Conservation (phyloP, 257 asterid species). For the Oldenlandia corymbosa region DNA sequence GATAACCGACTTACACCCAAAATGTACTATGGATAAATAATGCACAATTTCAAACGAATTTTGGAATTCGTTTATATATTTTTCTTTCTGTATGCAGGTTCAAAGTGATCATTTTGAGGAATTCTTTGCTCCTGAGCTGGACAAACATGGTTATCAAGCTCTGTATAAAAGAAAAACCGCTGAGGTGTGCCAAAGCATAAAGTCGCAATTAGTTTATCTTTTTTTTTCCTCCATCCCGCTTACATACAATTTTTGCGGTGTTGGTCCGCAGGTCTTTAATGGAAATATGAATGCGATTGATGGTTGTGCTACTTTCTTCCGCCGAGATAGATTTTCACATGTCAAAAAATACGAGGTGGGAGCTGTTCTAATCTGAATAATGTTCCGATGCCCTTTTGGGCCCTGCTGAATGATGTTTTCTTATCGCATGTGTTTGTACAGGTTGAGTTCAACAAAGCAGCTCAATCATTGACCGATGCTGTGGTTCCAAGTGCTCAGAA, state of each 20-base stretch:
- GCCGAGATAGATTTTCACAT: slow-evolving; percentile 91
- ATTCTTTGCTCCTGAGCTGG: slow-evolving; percentile 93
- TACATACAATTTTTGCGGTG: too few species aligned
- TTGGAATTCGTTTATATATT: not conserved
- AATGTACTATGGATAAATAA: not conserved
- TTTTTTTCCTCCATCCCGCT: too few species aligned
- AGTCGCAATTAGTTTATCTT: slow-evolving; percentile 4
- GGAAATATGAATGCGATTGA: slow-evolving; percentile 54
- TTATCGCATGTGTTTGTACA: slow-evolving; percentile 25
- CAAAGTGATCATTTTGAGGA: slow-evolving; percentile 93
- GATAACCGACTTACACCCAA: too few species aligned
- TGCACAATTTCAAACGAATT: not conserved
- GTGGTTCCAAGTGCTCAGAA: slow-evolving; percentile 71
- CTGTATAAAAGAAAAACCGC: slow-evolving; percentile 68
- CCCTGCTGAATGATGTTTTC: slow-evolving; percentile 15
- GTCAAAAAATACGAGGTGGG: slow-evolving; percentile 94
- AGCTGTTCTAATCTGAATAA: slow-evolving; percentile 2
- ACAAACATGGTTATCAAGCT: slow-evolving; percentile 94
- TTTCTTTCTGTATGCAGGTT: slow-evolving; percentile 43
- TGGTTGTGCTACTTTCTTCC: slow-evolving; percentile 98
- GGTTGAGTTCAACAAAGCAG: slow-evolving; percentile 99
- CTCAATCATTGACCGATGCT: slow-evolving; percentile 89
- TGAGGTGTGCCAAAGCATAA: slow-evolving; percentile 56
- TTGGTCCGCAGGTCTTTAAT: slow-evolving; percentile 51
- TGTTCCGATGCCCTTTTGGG: not conserved